Conservation (phyloP, 139 green algal genomes). For the Trebouxia sp. region DNA sequence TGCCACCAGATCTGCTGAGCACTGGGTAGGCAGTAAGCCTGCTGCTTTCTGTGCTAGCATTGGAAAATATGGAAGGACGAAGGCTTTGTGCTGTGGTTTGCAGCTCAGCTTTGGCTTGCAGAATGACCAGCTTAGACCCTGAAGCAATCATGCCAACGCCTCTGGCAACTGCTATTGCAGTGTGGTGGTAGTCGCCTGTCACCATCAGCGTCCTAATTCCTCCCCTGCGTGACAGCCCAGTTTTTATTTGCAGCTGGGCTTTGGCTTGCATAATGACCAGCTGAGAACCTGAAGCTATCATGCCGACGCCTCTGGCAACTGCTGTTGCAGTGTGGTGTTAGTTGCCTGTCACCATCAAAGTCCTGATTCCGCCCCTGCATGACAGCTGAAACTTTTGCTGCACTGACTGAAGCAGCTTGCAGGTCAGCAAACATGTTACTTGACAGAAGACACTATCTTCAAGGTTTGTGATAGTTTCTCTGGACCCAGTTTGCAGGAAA, state of each 20-base stretch:
- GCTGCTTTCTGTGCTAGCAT: not conserved
- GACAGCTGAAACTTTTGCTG: not conserved
- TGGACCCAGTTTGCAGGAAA: too few relatives aligned
- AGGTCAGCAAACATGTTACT: not conserved
- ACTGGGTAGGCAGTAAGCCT: not conserved
- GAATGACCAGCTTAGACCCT: not conserved
- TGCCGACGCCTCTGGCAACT: too few relatives aligned
- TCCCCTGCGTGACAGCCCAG: not conserved
- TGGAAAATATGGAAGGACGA: not conserved
- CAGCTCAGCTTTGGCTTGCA: slow-evolving; percentile 17
- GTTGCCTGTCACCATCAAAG: not conserved
- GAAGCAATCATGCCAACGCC: not conserved
- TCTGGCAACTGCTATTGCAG: not conserved
- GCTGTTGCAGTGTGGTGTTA: not conserved
- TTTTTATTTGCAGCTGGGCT: not conserved
- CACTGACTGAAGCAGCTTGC: slow-evolving; percentile 4
- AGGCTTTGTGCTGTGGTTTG: slow-evolving; percentile 8
- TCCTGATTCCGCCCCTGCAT: not conserved
- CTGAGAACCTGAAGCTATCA: not conserved
- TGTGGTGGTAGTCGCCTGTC: not conserved
- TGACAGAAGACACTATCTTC: not conserved
- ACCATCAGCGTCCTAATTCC: not conserved
- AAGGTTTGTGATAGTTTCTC: not conserved
- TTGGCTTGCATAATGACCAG: not conserved
- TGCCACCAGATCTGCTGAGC: not conserved